Conservation (phyloP, 805 yeast species). For the Candida xiaguanensis region DNA sequence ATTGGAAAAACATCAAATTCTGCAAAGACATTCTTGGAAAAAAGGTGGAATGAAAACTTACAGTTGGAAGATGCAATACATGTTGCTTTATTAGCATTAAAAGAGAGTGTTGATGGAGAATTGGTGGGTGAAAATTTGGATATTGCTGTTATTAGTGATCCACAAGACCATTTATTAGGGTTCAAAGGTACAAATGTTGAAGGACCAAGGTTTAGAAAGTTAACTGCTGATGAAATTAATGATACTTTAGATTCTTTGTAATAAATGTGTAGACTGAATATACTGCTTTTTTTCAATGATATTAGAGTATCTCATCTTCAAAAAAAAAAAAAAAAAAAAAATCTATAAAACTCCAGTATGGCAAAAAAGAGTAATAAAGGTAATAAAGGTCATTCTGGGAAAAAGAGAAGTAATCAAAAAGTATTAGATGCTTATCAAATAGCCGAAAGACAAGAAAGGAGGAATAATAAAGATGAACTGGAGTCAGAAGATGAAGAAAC, state of each 20-base stretch:
- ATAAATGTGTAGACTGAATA: slow-evolving; percentile 50
- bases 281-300: background rate
- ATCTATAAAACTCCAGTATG: background rate
- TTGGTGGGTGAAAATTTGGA: slow-evolving; percentile 96
- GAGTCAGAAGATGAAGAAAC: slow-evolving; percentile 21
- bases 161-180: slow-evolving; percentile 78
- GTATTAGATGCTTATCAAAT: slow-evolving; percentile 43
- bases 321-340: slow-evolving; percentile 1
- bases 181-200: slow-evolving; percentile 75
- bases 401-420: slow-evolving; percentile 33
- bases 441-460: slow-evolving; percentile 36
- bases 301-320: slow-evolving; percentile 3
- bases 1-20: slow-evolving; percentile 94
- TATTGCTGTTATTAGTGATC: slow-evolving; percentile 79
- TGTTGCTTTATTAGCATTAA: slow-evolving; percentile 87
- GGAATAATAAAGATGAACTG: slow-evolving; percentile 15
- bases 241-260: slow-evolving; percentile 87
- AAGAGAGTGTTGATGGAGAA: slow-evolving; percentile 97
- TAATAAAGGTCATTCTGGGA: slow-evolving; percentile 14
- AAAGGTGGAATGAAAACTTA: slow-evolving; percentile 96
- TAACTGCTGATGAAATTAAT: slow-evolving; percentile 87
- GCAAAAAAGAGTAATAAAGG: slow-evolving; percentile 1
- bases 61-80: slow-evolving; percentile 98
- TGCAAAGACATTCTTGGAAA: slow-evolving; percentile 96
- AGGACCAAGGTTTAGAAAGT: slow-evolving; percentile 88